Evolutionary conservation across 805 yeast species (phyloP).

Genomic region (Metschnikowia lunata): DNA sequence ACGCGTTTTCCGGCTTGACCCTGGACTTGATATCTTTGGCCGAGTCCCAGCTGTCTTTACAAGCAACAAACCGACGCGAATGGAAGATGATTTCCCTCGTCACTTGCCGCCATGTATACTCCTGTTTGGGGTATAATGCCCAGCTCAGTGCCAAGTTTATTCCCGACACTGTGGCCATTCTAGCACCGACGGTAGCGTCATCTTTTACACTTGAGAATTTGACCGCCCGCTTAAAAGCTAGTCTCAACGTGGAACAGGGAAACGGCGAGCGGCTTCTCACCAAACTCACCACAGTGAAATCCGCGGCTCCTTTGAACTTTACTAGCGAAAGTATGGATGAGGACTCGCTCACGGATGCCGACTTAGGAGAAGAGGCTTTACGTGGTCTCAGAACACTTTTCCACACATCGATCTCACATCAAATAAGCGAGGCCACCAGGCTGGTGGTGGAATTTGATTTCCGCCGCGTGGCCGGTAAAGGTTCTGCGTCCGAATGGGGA

Average conservation of each 20-base stretch:
- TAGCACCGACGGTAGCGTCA: slow-evolving; percentile 31
- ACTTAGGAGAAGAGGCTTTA: slow-evolving; percentile 45
- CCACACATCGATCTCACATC: slow-evolving; percentile 57
- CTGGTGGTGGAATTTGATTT: slow-evolving; percentile 44
- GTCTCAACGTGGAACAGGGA: slow-evolving; percentile 28
- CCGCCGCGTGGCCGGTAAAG: slow-evolving; percentile 2
- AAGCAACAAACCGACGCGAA: slow-evolving; percentile 33
- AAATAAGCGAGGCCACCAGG: slow-evolving; percentile 53
- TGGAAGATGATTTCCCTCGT: slow-evolving; percentile 44
- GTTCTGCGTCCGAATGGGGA: slow-evolving; percentile 46
- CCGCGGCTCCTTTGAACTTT: slow-evolving; percentile 3
- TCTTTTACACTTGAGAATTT: slow-evolving; percentile 19
- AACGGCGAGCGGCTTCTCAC: slow-evolving; percentile 24
- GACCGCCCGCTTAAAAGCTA: slow-evolving; percentile 21
- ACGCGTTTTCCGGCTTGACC: slow-evolving; percentile 32
- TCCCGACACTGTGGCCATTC: slow-evolving; percentile 32
- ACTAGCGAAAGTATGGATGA: slow-evolving; percentile 27
- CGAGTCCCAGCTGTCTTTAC: slow-evolving; percentile 11
- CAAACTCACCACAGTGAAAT: slow-evolving; percentile 25
- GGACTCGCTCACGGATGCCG: slow-evolving; percentile 30
- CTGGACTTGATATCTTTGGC: slow-evolving; percentile 17
- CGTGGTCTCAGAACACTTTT: slow-evolving; percentile 56
- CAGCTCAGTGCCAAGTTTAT: slow-evolving; percentile 28
- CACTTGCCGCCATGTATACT: slow-evolving; percentile 37
- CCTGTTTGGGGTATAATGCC: slow-evolving; percentile 33